These are phyloP conservation scores for Pythium folliculosum DNA, from an alignment of 352 stramenopile species.

Conservation along the genomic window DNA sequence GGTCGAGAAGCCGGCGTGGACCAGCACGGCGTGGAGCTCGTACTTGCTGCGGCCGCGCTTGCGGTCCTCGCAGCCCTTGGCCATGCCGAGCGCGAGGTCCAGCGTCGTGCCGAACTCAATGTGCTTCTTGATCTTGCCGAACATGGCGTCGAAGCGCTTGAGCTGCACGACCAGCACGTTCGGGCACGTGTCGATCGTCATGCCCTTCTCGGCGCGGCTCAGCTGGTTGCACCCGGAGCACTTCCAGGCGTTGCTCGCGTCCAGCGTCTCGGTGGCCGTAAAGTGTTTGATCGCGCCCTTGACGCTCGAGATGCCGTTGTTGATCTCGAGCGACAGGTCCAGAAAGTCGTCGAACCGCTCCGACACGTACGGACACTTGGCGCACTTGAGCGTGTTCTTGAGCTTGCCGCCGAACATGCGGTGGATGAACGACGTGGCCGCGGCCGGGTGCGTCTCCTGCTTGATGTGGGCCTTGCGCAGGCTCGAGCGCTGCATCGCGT, in stretches of 20 bases:
- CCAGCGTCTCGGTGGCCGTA: slow-evolving; percentile 79
- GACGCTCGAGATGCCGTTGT: slow-evolving; percentile 71
- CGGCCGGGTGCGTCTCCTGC: slow-evolving; percentile 53
- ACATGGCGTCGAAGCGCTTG: slow-evolving; percentile 89
- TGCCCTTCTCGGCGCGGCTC: slow-evolving; percentile 78
- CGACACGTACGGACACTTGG: slow-evolving; percentile 79
- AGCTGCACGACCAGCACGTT: slow-evolving; percentile 90
- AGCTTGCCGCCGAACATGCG: slow-evolving; percentile 85
- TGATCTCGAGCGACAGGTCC: slow-evolving; percentile 89
- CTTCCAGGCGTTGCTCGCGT: slow-evolving; percentile 86
- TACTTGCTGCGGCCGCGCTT: slow-evolving; percentile 60
- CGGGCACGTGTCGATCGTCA: slow-evolving; percentile 78
- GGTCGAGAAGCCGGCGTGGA: slow-evolving; percentile 87
- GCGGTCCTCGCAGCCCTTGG: slow-evolving; percentile 52
- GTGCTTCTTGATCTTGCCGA: slow-evolving; percentile 89
- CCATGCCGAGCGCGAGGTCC: slow-evolving; percentile 64
- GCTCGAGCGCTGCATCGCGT: slow-evolving; percentile 83
- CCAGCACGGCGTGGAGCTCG: slow-evolving; percentile 80
- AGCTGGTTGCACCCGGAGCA: slow-evolving; percentile 79
- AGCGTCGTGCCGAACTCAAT: slow-evolving; percentile 76
- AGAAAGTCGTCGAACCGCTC: slow-evolving; percentile 86
- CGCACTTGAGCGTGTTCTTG: slow-evolving; percentile 84
- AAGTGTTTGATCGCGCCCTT: slow-evolving; percentile 81
- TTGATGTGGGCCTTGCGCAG: slow-evolving; percentile 75
- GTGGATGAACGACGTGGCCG: slow-evolving; percentile 79